These are phyloP conservation scores for Abelmoschus esculentus DNA, from an alignment of 345 rosid genomes.

Conservation along the genomic window DNA sequence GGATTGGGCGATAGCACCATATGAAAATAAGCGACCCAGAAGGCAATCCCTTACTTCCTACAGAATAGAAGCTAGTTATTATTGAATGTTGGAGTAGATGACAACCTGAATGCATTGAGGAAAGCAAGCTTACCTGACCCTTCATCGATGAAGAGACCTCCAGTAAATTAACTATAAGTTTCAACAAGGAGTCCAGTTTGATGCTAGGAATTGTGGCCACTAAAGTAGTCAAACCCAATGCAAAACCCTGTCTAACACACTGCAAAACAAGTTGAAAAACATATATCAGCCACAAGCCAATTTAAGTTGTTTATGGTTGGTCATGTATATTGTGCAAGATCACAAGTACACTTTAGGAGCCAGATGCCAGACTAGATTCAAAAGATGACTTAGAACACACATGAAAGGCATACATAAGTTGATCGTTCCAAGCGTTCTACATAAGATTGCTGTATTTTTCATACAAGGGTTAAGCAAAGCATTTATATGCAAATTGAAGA, in stretches of 20 bases:
- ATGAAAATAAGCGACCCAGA: constrained; percentile 79
- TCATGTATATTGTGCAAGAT: background rate
- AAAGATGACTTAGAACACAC: background rate
- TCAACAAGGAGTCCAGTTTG: constrained; percentile 60
- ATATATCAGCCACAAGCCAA: constrained; percentile 4
- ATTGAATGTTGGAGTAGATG: background rate
- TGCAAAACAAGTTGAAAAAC: constrained; percentile 23
- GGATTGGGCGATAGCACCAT: constrained; percentile 78
- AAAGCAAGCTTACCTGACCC: constrained; percentile 66
- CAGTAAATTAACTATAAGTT: constrained; percentile 54
- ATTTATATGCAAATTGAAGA: background rate
- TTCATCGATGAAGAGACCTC: constrained; percentile 87
- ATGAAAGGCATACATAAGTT: background rate
- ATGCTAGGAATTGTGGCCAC: constrained; percentile 47
- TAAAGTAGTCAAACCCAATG: constrained; percentile 69
- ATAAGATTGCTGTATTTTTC: background rate
- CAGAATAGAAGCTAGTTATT: constrained; percentile 11
- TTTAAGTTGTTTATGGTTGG: background rate
- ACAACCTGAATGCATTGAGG: background rate
- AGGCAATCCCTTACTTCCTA: constrained; percentile 91
- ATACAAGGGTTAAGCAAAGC: background rate
- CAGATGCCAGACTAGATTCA: background rate
- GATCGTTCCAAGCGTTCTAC: background rate
- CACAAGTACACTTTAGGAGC: background rate
- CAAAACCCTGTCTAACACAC: constrained; percentile 97